Conservation (phyloP, 768 basidiomycete genomes). For the Boletus rex-veris region DNA sequence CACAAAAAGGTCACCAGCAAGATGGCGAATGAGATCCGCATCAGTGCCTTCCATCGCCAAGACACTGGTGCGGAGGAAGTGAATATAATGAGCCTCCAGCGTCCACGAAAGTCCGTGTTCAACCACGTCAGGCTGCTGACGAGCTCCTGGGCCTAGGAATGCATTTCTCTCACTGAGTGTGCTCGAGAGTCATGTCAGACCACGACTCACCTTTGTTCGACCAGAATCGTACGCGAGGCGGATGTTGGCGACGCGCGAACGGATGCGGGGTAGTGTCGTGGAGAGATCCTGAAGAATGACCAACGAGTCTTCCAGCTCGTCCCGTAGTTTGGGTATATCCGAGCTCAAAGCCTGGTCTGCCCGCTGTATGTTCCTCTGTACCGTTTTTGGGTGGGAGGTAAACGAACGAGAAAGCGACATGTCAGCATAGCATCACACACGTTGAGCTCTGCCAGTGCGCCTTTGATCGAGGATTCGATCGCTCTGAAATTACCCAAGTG, state of each 20-base stretch:
- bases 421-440: conserved; percentile 33
- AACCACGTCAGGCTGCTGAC: conserved; percentile 69
- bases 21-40: conserved; percentile 58
- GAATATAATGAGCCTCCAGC: conserved; percentile 73
- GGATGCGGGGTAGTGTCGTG: conserved; percentile 57
- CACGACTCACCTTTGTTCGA: conserved; percentile 51
- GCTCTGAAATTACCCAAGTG: conserved; percentile 72
- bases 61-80: conserved; percentile 70
- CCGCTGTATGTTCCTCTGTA: conserved; percentile 54
- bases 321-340: conserved; percentile 61
- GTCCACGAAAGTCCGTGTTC: conserved; percentile 74
- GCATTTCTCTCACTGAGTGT: background rate
- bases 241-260: conserved; percentile 59
- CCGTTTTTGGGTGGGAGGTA: background rate
- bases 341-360: conserved; percentile 54
- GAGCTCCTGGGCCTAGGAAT: conserved; percentile 55
- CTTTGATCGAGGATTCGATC: conserved; percentile 66
- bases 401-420: background rate
- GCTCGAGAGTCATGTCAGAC: background rate
- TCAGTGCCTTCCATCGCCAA: conserved; percentile 60
- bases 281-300: conserved; percentile 55
- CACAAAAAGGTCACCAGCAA: conserved; percentile 57
- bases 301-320: conserved; percentile 59
- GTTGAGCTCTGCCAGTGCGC: conserved; percentile 57
- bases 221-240: conserved; percentile 69